Evolutionary conservation across 164 flowering plant genomes (phyloP), one percentile per base, ranked within the genome.

Genomic region (Houttuynia cordata): DNA sequence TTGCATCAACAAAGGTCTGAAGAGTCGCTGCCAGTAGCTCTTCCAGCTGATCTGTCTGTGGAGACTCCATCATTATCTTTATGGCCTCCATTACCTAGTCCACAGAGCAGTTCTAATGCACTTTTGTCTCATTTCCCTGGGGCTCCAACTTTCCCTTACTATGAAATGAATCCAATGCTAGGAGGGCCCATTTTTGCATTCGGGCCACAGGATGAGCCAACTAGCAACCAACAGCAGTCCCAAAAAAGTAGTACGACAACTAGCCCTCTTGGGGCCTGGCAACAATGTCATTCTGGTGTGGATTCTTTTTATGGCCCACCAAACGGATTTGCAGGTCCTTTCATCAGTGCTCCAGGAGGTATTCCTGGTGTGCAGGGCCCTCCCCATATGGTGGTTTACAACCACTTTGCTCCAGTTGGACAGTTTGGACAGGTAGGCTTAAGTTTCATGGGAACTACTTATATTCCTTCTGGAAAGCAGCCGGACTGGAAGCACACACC

Each of bases 371-470:
- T 85, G 64, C 98, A 87, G 68, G 91, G 85, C 22, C 87, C 92
- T 18, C 92, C 93, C 8, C 97, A 93, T 72, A 93, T 93, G 99
- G 91, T 90, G 60, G 87, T 93, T 15, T 93, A 93, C 68, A 90
- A 90, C 67, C 99, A 93, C 75, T 93, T 86, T 75, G 84, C 97
- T 51, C 99, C 96, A 37, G 94, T 93, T 57, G 97, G 96, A 51
- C 98, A 87, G 71, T 89, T 79, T 77, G 96, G 97, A 59, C 97
- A 89, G 73, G 87, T 89, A 53, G 99, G 99, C 47, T 74, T 93
- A 71, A 90, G 97, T 74, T 88, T 83, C 70, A 88, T 90, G 99
- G 99, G 99, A 52, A 65, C 97, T 21, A 82, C 97, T 2, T 93
- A 86, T 59, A 79, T 93, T 53, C 92, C 99, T 17, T 86, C 97